A percentile compares a stretch with the other conserved stretches of the same genome.
Evolutionary conservation across 441 rosid species (phyloP).

Genomic region (Melastoma candidum): DNA sequence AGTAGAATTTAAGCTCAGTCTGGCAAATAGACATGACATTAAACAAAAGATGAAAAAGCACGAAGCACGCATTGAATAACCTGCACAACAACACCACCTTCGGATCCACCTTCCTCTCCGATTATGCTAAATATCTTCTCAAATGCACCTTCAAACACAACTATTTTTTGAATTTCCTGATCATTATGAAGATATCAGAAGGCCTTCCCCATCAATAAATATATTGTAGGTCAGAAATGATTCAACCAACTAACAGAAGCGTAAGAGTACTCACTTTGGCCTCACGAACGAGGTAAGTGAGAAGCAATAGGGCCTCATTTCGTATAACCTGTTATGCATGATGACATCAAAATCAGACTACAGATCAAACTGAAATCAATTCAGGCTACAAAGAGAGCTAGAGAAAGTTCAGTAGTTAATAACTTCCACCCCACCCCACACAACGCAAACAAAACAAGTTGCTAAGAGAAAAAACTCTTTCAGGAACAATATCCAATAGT

Average conservation of each 20-base stretch:
- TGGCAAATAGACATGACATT: too few species aligned
- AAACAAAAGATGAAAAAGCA: constrained; percentile 1
- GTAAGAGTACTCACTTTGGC: constrained; percentile 57
- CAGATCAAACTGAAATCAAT: constrained; percentile 10
- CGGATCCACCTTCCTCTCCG: constrained; percentile 94
- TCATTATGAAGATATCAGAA: constrained; percentile 15
- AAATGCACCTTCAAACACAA: constrained; percentile 95
- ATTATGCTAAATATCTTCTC: constrained; percentile 91
- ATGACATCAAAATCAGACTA: background rate
- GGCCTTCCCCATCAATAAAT: constrained; percentile 5
- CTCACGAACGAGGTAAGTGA: constrained; percentile 92
- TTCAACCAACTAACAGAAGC: background rate
- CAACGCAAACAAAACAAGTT: too few species aligned
- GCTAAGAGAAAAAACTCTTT: too few species aligned
- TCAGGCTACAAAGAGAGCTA: too few species aligned
- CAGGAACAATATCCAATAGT: too few species aligned
- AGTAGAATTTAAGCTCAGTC: too few species aligned
- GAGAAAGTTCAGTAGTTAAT: too few species aligned
- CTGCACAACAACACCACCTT: constrained; percentile 99
- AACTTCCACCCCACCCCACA: too few species aligned
- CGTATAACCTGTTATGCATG: constrained; percentile 47
- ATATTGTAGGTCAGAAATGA: too few species aligned
- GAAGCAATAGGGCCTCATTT: constrained; percentile 92
- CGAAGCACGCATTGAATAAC: constrained; percentile 28
- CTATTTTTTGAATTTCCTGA: constrained; percentile 96